A percentile compares a stretch with the other conserved stretches of the same genome.
These are phyloP conservation scores for Closterium sp. DNA, from an alignment of 139 green algal genomes.

Conservation along the genomic window DNA sequence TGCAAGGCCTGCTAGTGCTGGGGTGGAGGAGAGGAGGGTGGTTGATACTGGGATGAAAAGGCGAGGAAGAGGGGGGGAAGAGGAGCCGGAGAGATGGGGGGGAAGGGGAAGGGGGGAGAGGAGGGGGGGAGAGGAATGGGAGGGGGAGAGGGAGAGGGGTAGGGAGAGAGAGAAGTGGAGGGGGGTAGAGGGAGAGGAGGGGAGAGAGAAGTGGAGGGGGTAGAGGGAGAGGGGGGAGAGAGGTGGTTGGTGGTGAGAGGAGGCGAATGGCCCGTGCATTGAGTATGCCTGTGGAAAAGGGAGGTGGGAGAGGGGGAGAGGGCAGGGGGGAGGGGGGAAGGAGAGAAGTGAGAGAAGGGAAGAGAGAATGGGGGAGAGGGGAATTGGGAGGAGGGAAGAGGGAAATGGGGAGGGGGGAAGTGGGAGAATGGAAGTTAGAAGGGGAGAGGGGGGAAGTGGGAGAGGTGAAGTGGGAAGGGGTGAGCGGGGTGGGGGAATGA, in stretches of 20 bases:
- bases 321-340: neutral
- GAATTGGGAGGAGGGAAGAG: neutral
- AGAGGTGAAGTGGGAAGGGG: neutral
- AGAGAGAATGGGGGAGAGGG: neutral
- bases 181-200: neutral
- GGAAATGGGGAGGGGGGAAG: neutral
- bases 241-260: neutral
- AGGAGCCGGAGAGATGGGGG: neutral
- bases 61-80: neutral
- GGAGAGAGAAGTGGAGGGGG: neutral
- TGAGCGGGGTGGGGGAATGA: neutral
- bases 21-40: neutral
- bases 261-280: neutral
- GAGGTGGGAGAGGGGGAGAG: neutral
- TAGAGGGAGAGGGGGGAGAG: slow-evolving; percentile 1
- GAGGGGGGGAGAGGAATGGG: neutral
- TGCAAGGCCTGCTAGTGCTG: neutral
- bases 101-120: neutral
- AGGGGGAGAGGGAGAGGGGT: neutral
- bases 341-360: neutral
- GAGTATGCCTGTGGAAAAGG: neutral
- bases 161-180: neutral
- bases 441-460: neutral
- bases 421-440: neutral
- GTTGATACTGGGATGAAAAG: neutral